A percentile compares a stretch with the other conserved stretches of the same genome.
Evolutionary conservation across 495 filamentous ascomycete species (phyloP).

Genomic region (Schizothecium vesticola): DNA sequence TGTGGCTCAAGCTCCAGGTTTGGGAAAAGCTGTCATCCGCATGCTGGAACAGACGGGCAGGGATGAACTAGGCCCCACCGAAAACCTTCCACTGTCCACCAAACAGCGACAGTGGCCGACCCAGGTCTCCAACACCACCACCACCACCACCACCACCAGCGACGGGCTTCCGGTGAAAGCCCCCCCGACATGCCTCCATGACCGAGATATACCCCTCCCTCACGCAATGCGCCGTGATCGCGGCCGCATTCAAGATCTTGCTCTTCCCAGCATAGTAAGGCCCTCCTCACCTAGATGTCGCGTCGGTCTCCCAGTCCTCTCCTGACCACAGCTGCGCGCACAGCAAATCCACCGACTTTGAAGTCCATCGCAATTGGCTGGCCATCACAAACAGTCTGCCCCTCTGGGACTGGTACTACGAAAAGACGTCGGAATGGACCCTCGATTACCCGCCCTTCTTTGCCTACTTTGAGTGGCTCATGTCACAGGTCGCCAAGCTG

Average conservation of each 20-base stretch:
- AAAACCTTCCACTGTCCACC: background rate
- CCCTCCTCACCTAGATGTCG: background rate
- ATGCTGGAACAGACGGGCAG: background rate
- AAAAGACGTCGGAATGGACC: slow-evolving; percentile 97
- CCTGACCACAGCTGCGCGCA: background rate
- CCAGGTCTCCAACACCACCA: background rate
- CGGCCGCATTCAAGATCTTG: slow-evolving; percentile 86
- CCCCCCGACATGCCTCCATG: slow-evolving; percentile 49
- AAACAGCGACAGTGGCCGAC: background rate
- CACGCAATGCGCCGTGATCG: slow-evolving; percentile 78
- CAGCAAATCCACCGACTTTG: slow-evolving; percentile 99
- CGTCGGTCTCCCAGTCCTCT: background rate
- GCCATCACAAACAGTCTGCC: slow-evolving; percentile 88
- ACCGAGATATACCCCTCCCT: slow-evolving; percentile 77
- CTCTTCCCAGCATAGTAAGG: slow-evolving; percentile 95
- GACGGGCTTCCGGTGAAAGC: background rate
- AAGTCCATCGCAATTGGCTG: slow-evolving; percentile 97
- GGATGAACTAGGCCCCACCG: background rate
- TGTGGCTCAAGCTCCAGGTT: background rate
- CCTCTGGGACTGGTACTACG: slow-evolving; percentile 87
- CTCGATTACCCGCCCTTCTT: slow-evolving; percentile 99
- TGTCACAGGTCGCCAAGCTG: slow-evolving; percentile 74
- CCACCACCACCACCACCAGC: background rate
- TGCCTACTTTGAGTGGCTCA: slow-evolving; percentile 89
- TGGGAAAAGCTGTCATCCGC: background rate